These are phyloP conservation scores for Mucor circinelloides DNA, from an alignment of 371 early-diverging fungal genomes.

Conservation along the genomic window DNA sequence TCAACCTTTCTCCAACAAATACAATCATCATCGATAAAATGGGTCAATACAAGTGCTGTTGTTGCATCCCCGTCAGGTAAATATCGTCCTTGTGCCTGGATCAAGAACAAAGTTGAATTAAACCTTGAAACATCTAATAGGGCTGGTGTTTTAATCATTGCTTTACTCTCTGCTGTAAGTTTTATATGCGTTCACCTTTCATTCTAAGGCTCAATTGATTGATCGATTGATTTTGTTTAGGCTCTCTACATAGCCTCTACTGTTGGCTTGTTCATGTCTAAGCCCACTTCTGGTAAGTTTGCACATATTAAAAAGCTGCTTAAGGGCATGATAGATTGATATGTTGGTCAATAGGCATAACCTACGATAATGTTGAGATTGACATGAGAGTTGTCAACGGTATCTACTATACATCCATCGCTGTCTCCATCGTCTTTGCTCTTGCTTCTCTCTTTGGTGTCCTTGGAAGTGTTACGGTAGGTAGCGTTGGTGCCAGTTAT, in stretches of 20 bases:
- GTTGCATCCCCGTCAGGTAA: slow-evolving; percentile 33
- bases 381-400: background rate
- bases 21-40: slow-evolving; percentile 12
- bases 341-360: background rate
- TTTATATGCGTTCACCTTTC: background rate
- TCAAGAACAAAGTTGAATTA: background rate
- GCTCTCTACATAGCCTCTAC: slow-evolving; percentile 19
- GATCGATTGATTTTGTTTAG: background rate
- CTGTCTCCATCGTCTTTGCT: slow-evolving; percentile 24
- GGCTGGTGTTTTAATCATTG: slow-evolving; percentile 35
- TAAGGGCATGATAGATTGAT: background rate
- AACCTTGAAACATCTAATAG: slow-evolving; percentile 6
- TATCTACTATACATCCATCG: slow-evolving; percentile 22
- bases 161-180: slow-evolving; percentile 29
- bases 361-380: background rate
- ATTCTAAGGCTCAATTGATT: background rate
- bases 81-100: background rate
- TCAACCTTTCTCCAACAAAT: background rate
- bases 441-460: slow-evolving; percentile 33
- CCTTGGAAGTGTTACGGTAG: slow-evolving; percentile 30
- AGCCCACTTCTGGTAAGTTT: background rate
- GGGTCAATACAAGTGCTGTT: slow-evolving; percentile 30
- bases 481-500: background rate
- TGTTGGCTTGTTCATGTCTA: slow-evolving; percentile 16
- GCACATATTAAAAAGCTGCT: background rate